Evolutionary conservation across 2,329 filamentous ascomycete genomes (phyloP).

Genomic region (Chaetomiaceae sp.): DNA sequence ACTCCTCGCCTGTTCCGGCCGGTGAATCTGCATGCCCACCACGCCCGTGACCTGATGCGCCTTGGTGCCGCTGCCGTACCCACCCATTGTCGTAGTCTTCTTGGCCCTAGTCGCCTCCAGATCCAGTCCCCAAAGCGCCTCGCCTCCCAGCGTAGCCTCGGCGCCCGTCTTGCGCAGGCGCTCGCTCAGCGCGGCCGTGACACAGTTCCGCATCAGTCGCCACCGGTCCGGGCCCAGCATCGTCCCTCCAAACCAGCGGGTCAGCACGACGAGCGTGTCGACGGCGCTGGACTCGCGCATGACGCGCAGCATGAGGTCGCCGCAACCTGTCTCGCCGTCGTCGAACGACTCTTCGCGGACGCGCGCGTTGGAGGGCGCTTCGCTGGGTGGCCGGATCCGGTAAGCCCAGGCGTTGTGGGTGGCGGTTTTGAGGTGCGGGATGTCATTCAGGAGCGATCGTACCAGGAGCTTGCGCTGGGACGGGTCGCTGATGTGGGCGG

Average conservation of each 20-base stretch:
- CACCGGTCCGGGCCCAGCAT: conserved; percentile 60
- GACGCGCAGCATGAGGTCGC: conserved; percentile 51
- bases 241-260: conserved; percentile 59
- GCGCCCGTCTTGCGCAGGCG: conserved; percentile 41
- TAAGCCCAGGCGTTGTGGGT: conserved; percentile 57
- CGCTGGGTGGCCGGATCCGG: conserved; percentile 34
- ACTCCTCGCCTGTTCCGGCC: conserved; percentile 62
- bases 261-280: conserved; percentile 55
- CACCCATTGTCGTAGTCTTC: conserved; percentile 31
- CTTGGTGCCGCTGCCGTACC: conserved; percentile 27
- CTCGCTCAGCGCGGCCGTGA: conserved; percentile 52
- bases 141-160: conserved; percentile 41
- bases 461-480: conserved; percentile 42
- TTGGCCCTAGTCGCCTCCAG: conserved; percentile 44
- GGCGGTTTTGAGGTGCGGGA: conserved; percentile 50
- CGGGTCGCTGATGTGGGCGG: conserved; percentile 38
- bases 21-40: conserved; percentile 65
- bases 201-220: conserved; percentile 57
- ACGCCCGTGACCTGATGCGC: conserved; percentile 32
- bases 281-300: conserved; percentile 48
- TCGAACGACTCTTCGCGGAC: conserved; percentile 51
- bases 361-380: conserved; percentile 34
- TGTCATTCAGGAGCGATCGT: conserved; percentile 44
- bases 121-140: conserved; percentile 59
- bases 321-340: conserved; percentile 58